A percentile compares a stretch with the other conserved stretches of the same genome.
phyloP scores from a whole-genome alignment of 345 rosid species.

The Erysimum cheiranthoides region DNA sequence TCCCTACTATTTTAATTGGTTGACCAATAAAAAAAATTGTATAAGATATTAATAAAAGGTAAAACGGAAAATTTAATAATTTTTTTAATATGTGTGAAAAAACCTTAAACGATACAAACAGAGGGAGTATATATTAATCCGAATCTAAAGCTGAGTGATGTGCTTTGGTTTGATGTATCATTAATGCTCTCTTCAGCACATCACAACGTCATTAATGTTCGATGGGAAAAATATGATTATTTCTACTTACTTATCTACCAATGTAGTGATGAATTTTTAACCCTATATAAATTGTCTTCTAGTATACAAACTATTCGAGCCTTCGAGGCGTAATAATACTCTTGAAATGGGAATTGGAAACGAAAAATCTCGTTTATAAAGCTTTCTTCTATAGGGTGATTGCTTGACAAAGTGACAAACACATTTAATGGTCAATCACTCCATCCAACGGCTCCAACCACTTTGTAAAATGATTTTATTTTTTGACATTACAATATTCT shows the following conservation, averaged over 20 bases:
- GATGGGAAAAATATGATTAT: background rate
- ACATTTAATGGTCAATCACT: constrained; percentile 13
- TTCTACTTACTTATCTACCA: background rate
- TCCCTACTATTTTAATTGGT: too few relatives aligned
- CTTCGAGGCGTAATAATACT: background rate
- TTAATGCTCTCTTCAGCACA: background rate
- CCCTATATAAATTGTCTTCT: constrained; percentile 19
- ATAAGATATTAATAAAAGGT: too few relatives aligned
- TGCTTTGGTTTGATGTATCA: background rate
- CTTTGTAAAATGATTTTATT: background rate
- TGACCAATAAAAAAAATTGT: too few relatives aligned
- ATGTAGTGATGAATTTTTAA: background rate
- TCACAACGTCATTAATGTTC: background rate
- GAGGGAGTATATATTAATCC: background rate
- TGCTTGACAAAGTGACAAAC: constrained; percentile 4
- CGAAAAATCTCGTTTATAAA: background rate
- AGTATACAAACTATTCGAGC: constrained; percentile 19
- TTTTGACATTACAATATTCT: background rate
- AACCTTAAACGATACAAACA: too few relatives aligned
- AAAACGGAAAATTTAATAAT: too few relatives aligned
- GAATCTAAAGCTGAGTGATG: background rate
- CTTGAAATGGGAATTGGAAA: background rate
- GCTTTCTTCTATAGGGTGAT: constrained; percentile 19
- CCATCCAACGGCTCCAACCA: constrained; percentile 19
- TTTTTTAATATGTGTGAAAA: too few relatives aligned